Conservation (phyloP, 129 eudicot species). For the Smallanthus sonchifolius region DNA sequence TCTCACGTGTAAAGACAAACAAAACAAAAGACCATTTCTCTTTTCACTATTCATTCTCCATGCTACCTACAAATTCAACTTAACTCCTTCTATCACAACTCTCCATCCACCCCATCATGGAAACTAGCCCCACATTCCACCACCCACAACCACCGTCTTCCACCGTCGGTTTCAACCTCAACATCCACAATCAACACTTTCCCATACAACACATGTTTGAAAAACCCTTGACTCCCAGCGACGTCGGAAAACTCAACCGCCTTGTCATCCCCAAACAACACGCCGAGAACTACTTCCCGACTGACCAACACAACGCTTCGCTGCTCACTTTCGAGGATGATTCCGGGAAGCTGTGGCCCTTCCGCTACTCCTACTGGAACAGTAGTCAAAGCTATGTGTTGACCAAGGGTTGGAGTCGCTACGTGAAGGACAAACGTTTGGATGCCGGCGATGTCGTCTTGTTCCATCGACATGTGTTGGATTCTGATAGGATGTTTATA, state of each 20-base stretch:
- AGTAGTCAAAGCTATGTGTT: slow-evolving; percentile 24
- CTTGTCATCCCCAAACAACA: slow-evolving; percentile 84
- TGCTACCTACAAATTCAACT: too few species aligned
- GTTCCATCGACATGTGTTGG: slow-evolving; percentile 42
- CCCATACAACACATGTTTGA: slow-evolving; percentile 51
- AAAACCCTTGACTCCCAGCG: slow-evolving; percentile 77
- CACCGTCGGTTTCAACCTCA: not conserved
- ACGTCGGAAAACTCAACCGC: slow-evolving; percentile 91
- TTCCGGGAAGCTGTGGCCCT: slow-evolving; percentile 64
- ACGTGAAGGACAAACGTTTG: slow-evolving; percentile 71
- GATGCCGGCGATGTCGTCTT: slow-evolving; percentile 77
- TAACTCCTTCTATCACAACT: too few species aligned
- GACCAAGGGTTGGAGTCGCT: slow-evolving; percentile 93
- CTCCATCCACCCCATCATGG: too few species aligned
- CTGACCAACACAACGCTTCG: slow-evolving; percentile 40
- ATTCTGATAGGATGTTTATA: slow-evolving; percentile 50
- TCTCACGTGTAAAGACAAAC: too few species aligned
- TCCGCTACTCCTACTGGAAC: slow-evolving; percentile 76
- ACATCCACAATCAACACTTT: not conserved
- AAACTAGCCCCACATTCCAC: not conserved
- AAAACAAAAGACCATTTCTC: not conserved
- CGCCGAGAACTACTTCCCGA: slow-evolving; percentile 74
- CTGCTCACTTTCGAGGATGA: slow-evolving; percentile 71
- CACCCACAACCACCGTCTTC: slow-evolving; percentile 15
- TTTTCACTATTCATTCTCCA: slow-evolving; percentile 18